Base-by-base conservation (phyloP, 768 basidiomycete species). In the Dioszegia hungarica region DNA sequence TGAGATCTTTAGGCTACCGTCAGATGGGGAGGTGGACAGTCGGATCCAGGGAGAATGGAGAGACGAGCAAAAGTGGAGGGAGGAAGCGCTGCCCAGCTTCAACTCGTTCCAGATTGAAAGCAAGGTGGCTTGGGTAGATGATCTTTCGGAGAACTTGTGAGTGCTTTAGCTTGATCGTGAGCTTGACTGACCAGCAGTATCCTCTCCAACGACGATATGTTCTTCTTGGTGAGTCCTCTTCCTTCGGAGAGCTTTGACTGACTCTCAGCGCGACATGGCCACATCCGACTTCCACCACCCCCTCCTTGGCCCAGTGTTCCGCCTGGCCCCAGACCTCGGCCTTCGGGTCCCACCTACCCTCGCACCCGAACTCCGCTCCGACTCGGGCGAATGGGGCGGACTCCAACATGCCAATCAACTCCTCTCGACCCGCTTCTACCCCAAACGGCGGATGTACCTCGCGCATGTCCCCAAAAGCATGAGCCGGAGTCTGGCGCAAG, bases 181-280 rank as follows among this genome's bases (percentile, higher is more conserved):
- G 29, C 40, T 3, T n/a, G 17, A 19, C 29, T 46, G 19, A 54
- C 24, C 9, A 15, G 20, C 40, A 66, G 72, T 38, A 48, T 75
- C 10, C 46, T 68, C 15, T 57, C 60, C 48, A 75, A 75, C 53
- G 74, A 75, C 36, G 74, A 75, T 54, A 75, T 75, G 74, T 73
- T 70, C 50, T 58, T 75, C 39, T 56, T 71, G n/a, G 63, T 66
- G 25, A 51, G 65, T 66, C 25, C 20, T 4, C 37, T 28, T 27
- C 39, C 14, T 33, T 24, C 17, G 28, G 40, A 8, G 17, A 47
- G 20, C 45, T 12, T 43, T 54, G 43, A 34, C 46, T 40, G 41
- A 28, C 14, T 6, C 14, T 9, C 40, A 64, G 55, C 40, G 49
- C 19, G 20, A 51, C 2, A 41, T 73, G 11, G 51, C 62, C 2